These are phyloP conservation scores for Heritiera littoralis DNA, from an alignment of 345 rosid species.

Conservation along the genomic window DNA sequence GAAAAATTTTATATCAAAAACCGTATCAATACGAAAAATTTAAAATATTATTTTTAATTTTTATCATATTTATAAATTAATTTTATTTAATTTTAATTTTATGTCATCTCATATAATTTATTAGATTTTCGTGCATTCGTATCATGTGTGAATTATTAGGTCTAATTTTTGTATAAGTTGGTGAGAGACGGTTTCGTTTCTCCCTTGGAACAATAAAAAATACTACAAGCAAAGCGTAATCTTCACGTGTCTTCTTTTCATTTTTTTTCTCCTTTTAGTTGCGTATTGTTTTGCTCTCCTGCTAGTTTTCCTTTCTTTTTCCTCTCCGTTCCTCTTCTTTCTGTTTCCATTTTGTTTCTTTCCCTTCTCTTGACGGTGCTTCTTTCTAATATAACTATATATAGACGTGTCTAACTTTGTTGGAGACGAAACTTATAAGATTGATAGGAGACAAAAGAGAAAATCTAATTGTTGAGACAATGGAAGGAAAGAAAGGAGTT, in stretches of 20 bases:
- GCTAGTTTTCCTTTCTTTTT: not conserved
- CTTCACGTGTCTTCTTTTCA: conserved; percentile 37
- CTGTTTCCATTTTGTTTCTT: not conserved
- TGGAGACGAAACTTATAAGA: conserved; percentile 20
- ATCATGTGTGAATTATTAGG: too few relatives aligned
- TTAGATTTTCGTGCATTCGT: too few relatives aligned
- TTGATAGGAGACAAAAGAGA: conserved; percentile 15
- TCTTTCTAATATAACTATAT: not conserved
- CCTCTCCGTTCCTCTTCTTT: not conserved
- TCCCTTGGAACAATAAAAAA: not conserved
- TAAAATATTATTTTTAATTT: too few relatives aligned
- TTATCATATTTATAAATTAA: too few relatives aligned
- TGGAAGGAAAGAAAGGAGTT: conserved; percentile 59
- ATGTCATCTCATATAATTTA: too few relatives aligned
- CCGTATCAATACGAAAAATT: too few relatives aligned
- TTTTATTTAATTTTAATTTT: too few relatives aligned
- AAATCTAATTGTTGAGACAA: conserved; percentile 26
- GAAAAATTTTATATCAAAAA: too few relatives aligned
- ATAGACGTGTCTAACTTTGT: conserved; percentile 27
- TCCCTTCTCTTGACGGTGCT: conserved; percentile 26
- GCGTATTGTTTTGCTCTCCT: conserved; percentile 14
- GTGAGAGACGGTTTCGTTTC: not conserved
- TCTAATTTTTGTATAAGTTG: conserved; percentile 13
- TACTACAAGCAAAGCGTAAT: conserved; percentile 14
- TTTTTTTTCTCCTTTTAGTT: conserved; percentile 5